Evolutionary conservation across 106 monocot species (phyloP), one percentile per base, ranked within the genome.

Genomic region (Dendrobium huoshanense): DNA sequence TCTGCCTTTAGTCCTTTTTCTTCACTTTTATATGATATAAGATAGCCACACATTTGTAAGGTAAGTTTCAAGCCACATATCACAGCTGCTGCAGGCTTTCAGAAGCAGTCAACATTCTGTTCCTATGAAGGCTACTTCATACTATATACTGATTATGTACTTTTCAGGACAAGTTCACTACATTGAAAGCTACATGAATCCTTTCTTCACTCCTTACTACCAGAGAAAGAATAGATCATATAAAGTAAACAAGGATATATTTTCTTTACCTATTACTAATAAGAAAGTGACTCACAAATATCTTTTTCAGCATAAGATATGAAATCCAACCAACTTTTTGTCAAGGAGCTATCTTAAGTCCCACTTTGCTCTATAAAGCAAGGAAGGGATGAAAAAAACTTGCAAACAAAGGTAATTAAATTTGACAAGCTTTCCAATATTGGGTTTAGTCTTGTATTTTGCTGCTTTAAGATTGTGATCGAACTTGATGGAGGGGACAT

Each of bases 51-150:
- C 45, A 45, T 9, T 45, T 45, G 45, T 1, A 45, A 45, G 45
- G 45, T 45, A 51, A 51, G 51, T 37, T 72, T 72, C 37, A 72
- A 17, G 8, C 72, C 15, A 65, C 51, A 65, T n/a, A 22, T 65
- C 64, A 10, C 6, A 15, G 37, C 7, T 73, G 73, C 45, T 73
- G 22, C 2, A 5, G 72, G 13, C 4, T 41, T 70, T 41, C 20
- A 68, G 13, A 19, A 67, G 41, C 48, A 67, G 65, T 76, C 67
- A 84, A 33, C 75, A 79, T 64, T 65, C 41, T 48, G 4, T 80
- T 67, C 64, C 80, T 80, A 18, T 49, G 58, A 51, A 51, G 82
- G 33, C 67, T 82, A 70, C 77, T 44, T 9, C 64, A 82, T 65
- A 82, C 81, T 65, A 59, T 16, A 80, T 74, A 59, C 43, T 43